These are phyloP conservation scores for Sporothrix brasiliensis DNA, from an alignment of 2,329 filamentous ascomycete genomes.

Conservation along the genomic window DNA sequence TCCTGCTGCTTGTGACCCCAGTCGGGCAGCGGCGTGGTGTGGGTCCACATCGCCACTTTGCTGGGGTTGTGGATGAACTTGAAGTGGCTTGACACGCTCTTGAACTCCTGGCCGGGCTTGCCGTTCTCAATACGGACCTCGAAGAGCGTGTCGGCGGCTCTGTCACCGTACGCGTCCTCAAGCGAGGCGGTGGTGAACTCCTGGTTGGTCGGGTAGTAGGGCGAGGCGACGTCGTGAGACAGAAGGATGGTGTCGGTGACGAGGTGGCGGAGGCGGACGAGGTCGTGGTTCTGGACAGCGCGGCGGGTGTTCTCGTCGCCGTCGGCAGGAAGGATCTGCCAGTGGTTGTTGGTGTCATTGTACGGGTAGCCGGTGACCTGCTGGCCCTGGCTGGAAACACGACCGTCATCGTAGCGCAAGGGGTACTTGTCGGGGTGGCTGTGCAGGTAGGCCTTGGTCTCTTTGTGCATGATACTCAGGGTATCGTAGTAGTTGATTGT, in stretches of 20 bases:
- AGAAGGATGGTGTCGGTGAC: constrained; percentile 84
- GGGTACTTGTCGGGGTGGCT: constrained; percentile 89
- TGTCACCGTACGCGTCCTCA: constrained; percentile 71
- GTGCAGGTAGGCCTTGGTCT: constrained; percentile 94
- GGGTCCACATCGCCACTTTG: constrained; percentile 99
- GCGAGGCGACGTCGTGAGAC: constrained; percentile 95
- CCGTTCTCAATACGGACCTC: constrained; percentile 87
- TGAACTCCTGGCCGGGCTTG: constrained; percentile 81
- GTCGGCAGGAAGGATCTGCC: constrained; percentile 80
- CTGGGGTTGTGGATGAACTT: constrained; percentile 93
- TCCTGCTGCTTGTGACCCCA: constrained; percentile 98
- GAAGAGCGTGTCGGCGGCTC: constrained; percentile 88
- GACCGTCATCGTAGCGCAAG: constrained; percentile 93
- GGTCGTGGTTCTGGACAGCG: constrained; percentile 77
- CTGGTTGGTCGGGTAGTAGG: constrained; percentile 95
- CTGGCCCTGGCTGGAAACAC: constrained; percentile 95
- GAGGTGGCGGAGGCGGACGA: constrained; percentile 83
- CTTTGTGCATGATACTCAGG: constrained; percentile 90
- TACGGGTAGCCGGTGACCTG: constrained; percentile 97
- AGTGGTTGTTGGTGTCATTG: constrained; percentile 98
- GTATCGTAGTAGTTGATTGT: constrained; percentile 87
- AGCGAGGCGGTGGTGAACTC: constrained; percentile 85
- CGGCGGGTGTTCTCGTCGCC: constrained; percentile 61
- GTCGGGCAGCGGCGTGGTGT: constrained; percentile 90
- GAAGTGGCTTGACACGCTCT: constrained; percentile 88